A percentile compares a stretch with the other conserved stretches of the same genome.
These are phyloP conservation scores for Tetrahymena elliotti DNA, from an alignment of 73 alveolate genomes.

Conservation along the genomic window DNA sequence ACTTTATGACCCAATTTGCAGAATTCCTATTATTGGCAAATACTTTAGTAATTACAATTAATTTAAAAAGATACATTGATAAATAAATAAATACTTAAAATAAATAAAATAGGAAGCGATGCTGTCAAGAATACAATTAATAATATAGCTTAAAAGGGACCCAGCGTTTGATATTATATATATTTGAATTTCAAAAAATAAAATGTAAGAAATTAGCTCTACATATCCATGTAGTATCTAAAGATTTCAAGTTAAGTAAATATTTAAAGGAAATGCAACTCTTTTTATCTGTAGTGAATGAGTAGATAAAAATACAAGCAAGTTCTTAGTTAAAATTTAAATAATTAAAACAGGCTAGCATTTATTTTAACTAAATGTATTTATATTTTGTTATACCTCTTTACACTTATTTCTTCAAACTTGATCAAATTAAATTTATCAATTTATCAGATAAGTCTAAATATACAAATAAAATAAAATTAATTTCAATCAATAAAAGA, in stretches of 20 bases:
- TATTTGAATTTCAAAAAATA: background rate
- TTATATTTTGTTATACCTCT: background rate
- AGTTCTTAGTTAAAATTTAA: background rate
- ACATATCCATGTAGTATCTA: background rate
- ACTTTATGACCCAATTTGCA: conserved; percentile 33
- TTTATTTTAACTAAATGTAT: background rate
- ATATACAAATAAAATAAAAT: no score
- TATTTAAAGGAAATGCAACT: background rate
- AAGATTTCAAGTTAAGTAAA: background rate
- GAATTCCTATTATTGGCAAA: conserved; percentile 28
- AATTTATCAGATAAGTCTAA: background rate
- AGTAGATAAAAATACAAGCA: background rate
- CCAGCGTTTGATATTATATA: background rate
- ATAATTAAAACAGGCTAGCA: background rate
- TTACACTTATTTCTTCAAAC: background rate
- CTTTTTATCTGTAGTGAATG: background rate
- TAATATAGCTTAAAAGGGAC: background rate
- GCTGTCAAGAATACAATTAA: background rate
- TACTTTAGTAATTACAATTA: conserved; percentile 2
- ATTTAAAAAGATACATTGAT: background rate
- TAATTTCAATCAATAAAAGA: no score
- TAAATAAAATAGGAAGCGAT: background rate
- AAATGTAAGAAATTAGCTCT: background rate
- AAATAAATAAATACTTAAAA: background rate
- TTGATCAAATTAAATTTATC: no score